Percentiles rank a stretch among this genome's conserved stretches.
Conservation (phyloP, 345 rosid species). For the Pugionium cornutum region DNA sequence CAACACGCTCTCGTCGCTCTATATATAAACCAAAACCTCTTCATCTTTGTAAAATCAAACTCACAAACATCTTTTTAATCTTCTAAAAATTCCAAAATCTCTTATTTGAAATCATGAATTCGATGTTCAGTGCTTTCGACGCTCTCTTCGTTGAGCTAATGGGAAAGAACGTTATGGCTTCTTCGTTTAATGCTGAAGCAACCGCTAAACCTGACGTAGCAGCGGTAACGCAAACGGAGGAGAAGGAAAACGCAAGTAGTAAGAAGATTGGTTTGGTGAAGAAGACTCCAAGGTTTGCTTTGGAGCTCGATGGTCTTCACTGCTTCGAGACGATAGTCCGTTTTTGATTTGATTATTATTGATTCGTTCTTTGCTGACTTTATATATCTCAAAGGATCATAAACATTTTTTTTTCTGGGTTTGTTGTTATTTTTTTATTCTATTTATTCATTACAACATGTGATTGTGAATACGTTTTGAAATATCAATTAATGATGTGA, state of each 20-base stretch:
- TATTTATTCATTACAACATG: conserved; percentile 30
- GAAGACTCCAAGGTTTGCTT: conserved; percentile 51
- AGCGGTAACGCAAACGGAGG: conserved; percentile 30
- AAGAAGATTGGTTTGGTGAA: conserved; percentile 24
- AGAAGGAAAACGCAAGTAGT: conserved; percentile 32
- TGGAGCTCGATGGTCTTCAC: conserved; percentile 66
- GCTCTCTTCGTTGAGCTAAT: conserved; percentile 58
- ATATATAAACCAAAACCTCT: conserved; percentile 20
- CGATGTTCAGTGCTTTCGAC: conserved; percentile 76
- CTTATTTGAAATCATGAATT: conserved; percentile 52
- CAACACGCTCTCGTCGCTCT: conserved; percentile 25
- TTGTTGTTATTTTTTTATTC: conserved; percentile 12
- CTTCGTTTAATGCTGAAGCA: conserved; percentile 19
- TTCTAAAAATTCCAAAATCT: conserved; percentile 6
- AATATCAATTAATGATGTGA: conserved; percentile 19
- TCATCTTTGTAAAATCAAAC: conserved; percentile 4
- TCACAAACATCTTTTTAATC: neutral
- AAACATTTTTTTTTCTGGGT: neutral
- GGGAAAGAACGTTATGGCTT: conserved; percentile 45
- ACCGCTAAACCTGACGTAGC: conserved; percentile 8
- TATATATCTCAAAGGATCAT: conserved; percentile 12
- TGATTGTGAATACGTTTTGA: conserved; percentile 25
- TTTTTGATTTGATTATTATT: conserved; percentile 24
- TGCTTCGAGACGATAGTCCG: conserved; percentile 68
- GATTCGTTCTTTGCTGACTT: conserved; percentile 2